These are phyloP conservation scores for Boletus reticuloceps DNA, from an alignment of 768 basidiomycete species.

Conservation along the genomic window DNA sequence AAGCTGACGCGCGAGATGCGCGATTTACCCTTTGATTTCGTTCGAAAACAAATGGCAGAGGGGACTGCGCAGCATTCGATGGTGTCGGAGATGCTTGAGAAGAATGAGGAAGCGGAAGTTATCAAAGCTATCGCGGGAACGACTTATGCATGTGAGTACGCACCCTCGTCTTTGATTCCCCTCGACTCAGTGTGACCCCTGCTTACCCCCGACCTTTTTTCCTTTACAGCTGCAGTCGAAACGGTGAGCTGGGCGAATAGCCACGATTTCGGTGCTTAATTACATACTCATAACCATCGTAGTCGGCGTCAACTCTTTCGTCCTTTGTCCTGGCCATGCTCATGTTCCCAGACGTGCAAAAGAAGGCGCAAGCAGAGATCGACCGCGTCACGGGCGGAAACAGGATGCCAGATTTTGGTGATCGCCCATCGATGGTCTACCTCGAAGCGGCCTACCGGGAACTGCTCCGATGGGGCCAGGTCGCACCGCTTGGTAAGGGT, in stretches of 20 bases:
- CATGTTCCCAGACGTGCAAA: slow-evolving; percentile 36
- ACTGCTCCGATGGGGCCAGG: slow-evolving; percentile 35
- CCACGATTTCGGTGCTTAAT: background rate
- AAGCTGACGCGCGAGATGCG: slow-evolving; percentile 21
- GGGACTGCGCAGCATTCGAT: slow-evolving; percentile 22
- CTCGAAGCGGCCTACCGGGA: slow-evolving; percentile 32
- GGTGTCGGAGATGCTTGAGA: slow-evolving; percentile 9
- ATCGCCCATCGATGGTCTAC: slow-evolving; percentile 27
- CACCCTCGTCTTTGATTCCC: background rate
- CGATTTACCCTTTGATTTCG: slow-evolving; percentile 33
- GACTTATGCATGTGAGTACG: slow-evolving; percentile 27
- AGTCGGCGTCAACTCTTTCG: slow-evolving; percentile 33
- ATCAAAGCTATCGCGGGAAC: slow-evolving; percentile 31
- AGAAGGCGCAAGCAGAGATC: slow-evolving; percentile 38
- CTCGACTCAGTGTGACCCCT: background rate
- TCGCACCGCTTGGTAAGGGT: slow-evolving; percentile 30
- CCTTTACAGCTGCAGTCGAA: slow-evolving; percentile 26
- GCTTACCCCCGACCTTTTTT: background rate
- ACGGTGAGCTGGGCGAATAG: slow-evolving; percentile 16
- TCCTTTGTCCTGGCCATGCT: slow-evolving; percentile 37
- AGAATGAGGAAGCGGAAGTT: slow-evolving; percentile 22
- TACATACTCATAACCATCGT: background rate
- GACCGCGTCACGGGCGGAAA: slow-evolving; percentile 29
- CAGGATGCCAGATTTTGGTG: slow-evolving; percentile 31
- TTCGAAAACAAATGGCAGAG: slow-evolving; percentile 28